Evolutionary conservation across 768 basidiomycete genomes (phyloP).

Genomic region (Rhizopogon salebrosus): DNA sequence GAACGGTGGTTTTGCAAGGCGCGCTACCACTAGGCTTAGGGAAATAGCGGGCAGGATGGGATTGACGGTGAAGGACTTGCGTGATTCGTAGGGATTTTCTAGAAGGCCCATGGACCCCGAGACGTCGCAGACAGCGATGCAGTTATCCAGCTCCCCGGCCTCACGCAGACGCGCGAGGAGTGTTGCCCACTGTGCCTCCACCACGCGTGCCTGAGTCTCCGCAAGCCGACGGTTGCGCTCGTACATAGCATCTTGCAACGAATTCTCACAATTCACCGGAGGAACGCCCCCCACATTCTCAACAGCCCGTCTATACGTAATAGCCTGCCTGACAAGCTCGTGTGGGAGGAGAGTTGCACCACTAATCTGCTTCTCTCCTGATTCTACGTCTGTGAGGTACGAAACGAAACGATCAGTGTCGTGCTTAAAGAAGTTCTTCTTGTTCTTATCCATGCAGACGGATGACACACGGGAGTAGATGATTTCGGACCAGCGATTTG

Average conservation of each 20-base stretch:
- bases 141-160: conserved; percentile 52
- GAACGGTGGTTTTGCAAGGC: conserved; percentile 61
- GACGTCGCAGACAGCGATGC: conserved; percentile 68
- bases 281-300: neutral
- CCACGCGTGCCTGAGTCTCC: conserved; percentile 36
- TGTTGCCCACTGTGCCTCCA: conserved; percentile 65
- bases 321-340: conserved; percentile 44
- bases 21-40: conserved; percentile 61
- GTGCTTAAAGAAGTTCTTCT: conserved; percentile 46
- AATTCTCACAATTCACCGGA: neutral
- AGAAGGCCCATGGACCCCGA: conserved; percentile 80
- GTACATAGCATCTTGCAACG: conserved; percentile 9
- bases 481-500: too few relatives aligned
- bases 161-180: conserved; percentile 50
- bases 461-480: conserved; percentile 56
- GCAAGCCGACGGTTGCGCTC: conserved; percentile 26
- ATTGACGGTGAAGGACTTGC: neutral
- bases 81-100: conserved; percentile 3
- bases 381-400: conserved; percentile 54
- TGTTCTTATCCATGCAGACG: conserved; percentile 57
- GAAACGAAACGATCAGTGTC: conserved; percentile 54
- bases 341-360: conserved; percentile 69
- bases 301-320: too few relatives aligned
- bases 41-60: conserved; percentile 63
- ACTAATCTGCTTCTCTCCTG: conserved; percentile 49